Evolutionary conservation across 306 rosid genomes (phyloP).

Genomic region (Calophaca sinica): DNA sequence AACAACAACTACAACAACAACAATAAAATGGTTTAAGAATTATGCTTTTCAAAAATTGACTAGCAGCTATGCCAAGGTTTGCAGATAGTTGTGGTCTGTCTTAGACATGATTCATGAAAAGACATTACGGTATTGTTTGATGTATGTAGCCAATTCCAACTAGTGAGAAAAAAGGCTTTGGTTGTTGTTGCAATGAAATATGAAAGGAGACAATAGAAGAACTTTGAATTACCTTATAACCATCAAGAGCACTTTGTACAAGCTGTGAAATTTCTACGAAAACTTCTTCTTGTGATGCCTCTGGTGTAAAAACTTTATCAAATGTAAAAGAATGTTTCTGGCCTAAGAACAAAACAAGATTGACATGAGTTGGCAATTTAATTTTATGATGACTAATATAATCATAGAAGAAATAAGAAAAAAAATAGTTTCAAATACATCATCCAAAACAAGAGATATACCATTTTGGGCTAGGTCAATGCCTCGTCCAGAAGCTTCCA

Average conservation of each 20-base stretch:
- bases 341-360: constrained; percentile 60
- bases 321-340: constrained; percentile 89
- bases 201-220: constrained; percentile 4
- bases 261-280: constrained; percentile 97
- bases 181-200: background rate
- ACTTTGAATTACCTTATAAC: constrained; percentile 80
- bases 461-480: constrained; percentile 83
- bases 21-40: too few species aligned
- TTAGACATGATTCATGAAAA: too few species aligned
- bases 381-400: background rate
- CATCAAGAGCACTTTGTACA: constrained; percentile 98
- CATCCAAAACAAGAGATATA: constrained; percentile 30
- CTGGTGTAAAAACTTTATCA: constrained; percentile 89
- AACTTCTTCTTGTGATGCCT: constrained; percentile 82
- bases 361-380: constrained; percentile 40
- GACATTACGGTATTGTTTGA: background rate
- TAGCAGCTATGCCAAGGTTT: too few species aligned
- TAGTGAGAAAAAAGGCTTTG: background rate
- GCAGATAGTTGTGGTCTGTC: too few species aligned
- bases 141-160: background rate
- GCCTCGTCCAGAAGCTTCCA: constrained; percentile 84
- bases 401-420: too few species aligned
- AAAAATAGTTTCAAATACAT: too few species aligned
- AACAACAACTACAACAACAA: too few species aligned
- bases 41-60: too few species aligned